phyloP scores from a whole-genome alignment of 2,329 filamentous ascomycete species.

The Aspergillus aculeatus region DNA sequence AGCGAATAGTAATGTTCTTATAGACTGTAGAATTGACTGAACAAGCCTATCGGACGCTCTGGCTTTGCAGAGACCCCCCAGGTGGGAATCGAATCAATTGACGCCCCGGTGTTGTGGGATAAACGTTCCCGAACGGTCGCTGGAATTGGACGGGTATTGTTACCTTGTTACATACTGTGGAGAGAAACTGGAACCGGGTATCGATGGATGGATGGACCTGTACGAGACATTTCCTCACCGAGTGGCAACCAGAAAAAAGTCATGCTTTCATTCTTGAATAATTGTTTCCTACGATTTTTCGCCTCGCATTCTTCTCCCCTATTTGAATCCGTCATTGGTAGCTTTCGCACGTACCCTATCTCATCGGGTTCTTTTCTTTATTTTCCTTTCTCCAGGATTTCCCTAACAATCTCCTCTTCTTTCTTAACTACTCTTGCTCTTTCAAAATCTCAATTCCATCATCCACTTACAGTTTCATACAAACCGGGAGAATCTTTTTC shows the following conservation, averaged over 20 bases:
- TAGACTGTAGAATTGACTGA: not conserved
- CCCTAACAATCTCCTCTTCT: no score
- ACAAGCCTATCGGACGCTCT: no score
- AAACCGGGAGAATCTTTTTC: constrained; percentile 5
- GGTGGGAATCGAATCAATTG: not conserved
- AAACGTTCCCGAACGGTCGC: constrained; percentile 2
- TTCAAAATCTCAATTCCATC: not conserved
- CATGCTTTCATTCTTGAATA: constrained; percentile 7
- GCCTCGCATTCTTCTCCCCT: not conserved
- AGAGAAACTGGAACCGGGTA: constrained; percentile 8
- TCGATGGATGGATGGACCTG: not conserved
- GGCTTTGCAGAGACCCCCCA: no score
- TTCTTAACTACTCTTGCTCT: not conserved
- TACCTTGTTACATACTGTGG: constrained; percentile 17
- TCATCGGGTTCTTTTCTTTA: not conserved
- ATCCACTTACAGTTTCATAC: not conserved
- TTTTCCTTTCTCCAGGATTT: no score
- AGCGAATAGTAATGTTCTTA: not conserved
- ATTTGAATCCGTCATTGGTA: not conserved
- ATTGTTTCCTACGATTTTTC: not conserved
- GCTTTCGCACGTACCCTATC: not conserved
- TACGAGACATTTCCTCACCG: constrained; percentile 12
- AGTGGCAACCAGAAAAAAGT: constrained; percentile 7
- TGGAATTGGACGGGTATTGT: constrained; percentile 12
- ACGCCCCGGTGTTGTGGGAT: constrained; percentile 1